phyloP scores from a whole-genome alignment of 208 protist genomes.

The Leishmania arabica region DNA sequence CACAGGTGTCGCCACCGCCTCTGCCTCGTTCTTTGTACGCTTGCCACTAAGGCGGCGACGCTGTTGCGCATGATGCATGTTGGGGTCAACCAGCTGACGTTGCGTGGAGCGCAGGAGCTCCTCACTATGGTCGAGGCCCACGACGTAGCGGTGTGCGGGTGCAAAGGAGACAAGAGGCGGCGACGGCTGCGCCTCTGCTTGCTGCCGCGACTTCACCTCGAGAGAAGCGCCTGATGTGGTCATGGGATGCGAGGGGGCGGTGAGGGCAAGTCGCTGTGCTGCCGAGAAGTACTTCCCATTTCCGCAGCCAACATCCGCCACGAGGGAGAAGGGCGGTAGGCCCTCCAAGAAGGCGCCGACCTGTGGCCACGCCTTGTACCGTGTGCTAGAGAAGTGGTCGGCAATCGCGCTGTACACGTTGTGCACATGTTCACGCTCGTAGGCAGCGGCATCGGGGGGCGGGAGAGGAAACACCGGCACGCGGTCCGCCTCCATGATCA shows the following conservation, averaged over 20 bases:
- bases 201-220: neutral
- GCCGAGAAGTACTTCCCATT: conserved; percentile 89
- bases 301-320: conserved; percentile 87
- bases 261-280: conserved; percentile 15
- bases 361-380: conserved; percentile 90
- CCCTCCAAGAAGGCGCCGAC: conserved; percentile 68
- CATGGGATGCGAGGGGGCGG: neutral
- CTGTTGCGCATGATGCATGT: conserved; percentile 21
- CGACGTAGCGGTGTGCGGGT: conserved; percentile 48
- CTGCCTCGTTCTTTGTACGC: neutral
- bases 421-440: conserved; percentile 77
- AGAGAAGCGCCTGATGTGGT: neutral
- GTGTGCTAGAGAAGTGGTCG: conserved; percentile 82
- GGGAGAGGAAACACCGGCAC: neutral
- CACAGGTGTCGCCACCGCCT: conserved; percentile 8
- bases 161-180: neutral
- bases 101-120: conserved; percentile 65
- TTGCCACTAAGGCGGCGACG: conserved; percentile 13
- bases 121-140: conserved; percentile 72
- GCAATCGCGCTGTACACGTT: conserved; percentile 87
- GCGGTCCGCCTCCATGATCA: neutral
- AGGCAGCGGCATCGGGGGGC: conserved; percentile 22
- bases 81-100: conserved; percentile 44
- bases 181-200: neutral
- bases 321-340: conserved; percentile 56